A percentile compares a stretch with the other conserved stretches of the same genome.
Evolutionary conservation across 805 yeast genomes (phyloP).

Genomic region (Kuraishia hungarica): DNA sequence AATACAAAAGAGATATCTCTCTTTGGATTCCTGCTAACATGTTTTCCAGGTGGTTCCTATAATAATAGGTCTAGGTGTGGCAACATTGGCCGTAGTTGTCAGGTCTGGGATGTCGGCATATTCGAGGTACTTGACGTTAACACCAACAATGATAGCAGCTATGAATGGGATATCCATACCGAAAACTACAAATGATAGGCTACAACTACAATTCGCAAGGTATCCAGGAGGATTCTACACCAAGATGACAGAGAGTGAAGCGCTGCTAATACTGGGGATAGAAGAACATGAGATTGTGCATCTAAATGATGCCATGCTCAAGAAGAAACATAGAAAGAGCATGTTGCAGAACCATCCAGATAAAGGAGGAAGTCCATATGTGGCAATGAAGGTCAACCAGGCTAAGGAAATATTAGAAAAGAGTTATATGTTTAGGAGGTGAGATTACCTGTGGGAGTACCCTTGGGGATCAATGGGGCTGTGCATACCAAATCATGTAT

Average conservation of each 20-base stretch:
- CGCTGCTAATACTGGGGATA: conserved; percentile 55
- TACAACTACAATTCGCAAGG: conserved; percentile 23
- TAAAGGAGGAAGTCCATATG: conserved; percentile 74
- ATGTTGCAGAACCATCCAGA: conserved; percentile 88
- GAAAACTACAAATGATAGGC: conserved; percentile 7
- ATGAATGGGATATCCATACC: conserved; percentile 25
- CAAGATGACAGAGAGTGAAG: conserved; percentile 64
- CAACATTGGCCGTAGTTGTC: conserved; percentile 39
- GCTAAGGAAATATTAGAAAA: conserved; percentile 77
- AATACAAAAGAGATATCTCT: too few relatives aligned
- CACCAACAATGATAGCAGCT: conserved; percentile 28
- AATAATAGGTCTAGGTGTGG: conserved; percentile 45
- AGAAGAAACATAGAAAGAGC: conserved; percentile 62
- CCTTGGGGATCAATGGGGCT: too few relatives aligned
- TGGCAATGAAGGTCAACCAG: conserved; percentile 80
- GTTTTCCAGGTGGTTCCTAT: conserved; percentile 35
- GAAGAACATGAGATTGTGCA: conserved; percentile 40
- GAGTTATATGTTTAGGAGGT: conserved; percentile 32
- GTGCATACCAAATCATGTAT: too few relatives aligned
- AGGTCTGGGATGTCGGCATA: conserved; percentile 28
- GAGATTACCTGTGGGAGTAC: too few relatives aligned
- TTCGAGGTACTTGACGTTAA: conserved; percentile 19
- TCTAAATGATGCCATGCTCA: conserved; percentile 40
- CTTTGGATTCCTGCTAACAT: neutral
- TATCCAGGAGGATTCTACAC: conserved; percentile 56